A percentile compares a stretch with the other conserved stretches of the same genome.
Conservation (phyloP, 2,329 filamentous ascomycete genomes). For the Cladosporium sp. region DNA sequence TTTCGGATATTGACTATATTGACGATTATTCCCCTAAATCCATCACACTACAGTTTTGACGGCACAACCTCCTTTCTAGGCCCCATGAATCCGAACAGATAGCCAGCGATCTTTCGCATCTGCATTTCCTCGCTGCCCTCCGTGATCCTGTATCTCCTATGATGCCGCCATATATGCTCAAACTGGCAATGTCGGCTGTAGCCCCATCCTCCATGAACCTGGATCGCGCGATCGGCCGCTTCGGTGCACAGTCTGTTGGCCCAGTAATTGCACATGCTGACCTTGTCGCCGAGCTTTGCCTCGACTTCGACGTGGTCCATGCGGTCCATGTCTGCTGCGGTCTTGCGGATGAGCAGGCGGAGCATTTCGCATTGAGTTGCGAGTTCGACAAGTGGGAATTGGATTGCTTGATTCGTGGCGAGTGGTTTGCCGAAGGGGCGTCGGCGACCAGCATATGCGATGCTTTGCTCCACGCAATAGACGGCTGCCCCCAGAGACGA, state of each 20-base stretch:
- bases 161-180: slow-evolving; percentile 66
- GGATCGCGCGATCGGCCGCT: slow-evolving; percentile 63
- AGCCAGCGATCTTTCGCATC: slow-evolving; percentile 64
- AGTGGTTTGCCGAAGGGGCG: slow-evolving; percentile 58
- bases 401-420: slow-evolving; percentile 62
- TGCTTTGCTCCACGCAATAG: slow-evolving; percentile 60
- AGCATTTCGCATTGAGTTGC: slow-evolving; percentile 64
- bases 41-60: neutral
- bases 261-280: slow-evolving; percentile 67
- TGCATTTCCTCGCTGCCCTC: slow-evolving; percentile 67
- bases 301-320: slow-evolving; percentile 58
- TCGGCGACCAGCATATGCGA: slow-evolving; percentile 57
- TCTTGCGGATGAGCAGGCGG: slow-evolving; percentile 60
- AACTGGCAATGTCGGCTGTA: slow-evolving; percentile 61
- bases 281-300: slow-evolving; percentile 59
- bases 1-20: neutral
- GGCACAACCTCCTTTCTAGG: slow-evolving; percentile 38
- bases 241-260: slow-evolving; percentile 61
- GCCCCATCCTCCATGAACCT: slow-evolving; percentile 61
- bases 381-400: slow-evolving; percentile 64
- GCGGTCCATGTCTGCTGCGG: slow-evolving; percentile 61
- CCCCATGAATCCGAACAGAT: slow-evolving; percentile 57
- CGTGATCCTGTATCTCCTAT: slow-evolving; percentile 62
- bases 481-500: slow-evolving; percentile 59
- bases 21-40: neutral